These are phyloP conservation scores for Cordyceps cicadae DNA, from an alignment of 2,329 filamentous ascomycete species.

Conservation along the genomic window DNA sequence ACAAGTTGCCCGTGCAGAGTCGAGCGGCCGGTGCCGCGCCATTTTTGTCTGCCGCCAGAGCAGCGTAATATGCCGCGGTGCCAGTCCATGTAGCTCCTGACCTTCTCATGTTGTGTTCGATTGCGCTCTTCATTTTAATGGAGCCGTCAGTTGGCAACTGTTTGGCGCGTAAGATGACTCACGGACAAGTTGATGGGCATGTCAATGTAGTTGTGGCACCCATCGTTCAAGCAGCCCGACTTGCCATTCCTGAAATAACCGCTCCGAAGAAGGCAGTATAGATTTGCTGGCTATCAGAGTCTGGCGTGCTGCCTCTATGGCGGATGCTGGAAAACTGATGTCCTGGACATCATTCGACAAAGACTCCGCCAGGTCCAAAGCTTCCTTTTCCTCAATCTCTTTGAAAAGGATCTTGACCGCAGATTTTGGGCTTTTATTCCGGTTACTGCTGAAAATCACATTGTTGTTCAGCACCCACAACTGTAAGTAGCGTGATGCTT, in stretches of 20 bases:
- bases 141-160: not conserved
- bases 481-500: conserved; percentile 28
- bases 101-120: too few relatives aligned
- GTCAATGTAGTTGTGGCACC: conserved; percentile 23
- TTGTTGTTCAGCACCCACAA: conserved; percentile 51
- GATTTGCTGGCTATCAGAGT: conserved; percentile 40
- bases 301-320: conserved; percentile 37
- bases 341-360: conserved; percentile 52
- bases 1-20: not conserved
- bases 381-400: conserved; percentile 33
- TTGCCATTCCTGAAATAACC: conserved; percentile 56
- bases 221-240: conserved; percentile 52
- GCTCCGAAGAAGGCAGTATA: conserved; percentile 47
- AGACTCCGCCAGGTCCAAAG: conserved; percentile 40
- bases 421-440: conserved; percentile 19
- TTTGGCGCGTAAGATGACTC: too few relatives aligned
- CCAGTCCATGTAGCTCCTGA: conserved; percentile 8
- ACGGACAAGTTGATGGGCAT: not conserved
- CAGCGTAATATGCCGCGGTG: not conserved
- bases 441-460: conserved; percentile 39
- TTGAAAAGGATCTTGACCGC: conserved; percentile 49
- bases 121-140: not conserved
- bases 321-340: conserved; percentile 42
- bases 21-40: not conserved
- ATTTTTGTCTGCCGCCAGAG: conserved; percentile 1